A percentile compares a stretch with the other conserved stretches of the same genome.
These are phyloP conservation scores for Gracilariopsis chorda DNA, from an alignment of 23 red algal species.

Conservation along the genomic window DNA sequence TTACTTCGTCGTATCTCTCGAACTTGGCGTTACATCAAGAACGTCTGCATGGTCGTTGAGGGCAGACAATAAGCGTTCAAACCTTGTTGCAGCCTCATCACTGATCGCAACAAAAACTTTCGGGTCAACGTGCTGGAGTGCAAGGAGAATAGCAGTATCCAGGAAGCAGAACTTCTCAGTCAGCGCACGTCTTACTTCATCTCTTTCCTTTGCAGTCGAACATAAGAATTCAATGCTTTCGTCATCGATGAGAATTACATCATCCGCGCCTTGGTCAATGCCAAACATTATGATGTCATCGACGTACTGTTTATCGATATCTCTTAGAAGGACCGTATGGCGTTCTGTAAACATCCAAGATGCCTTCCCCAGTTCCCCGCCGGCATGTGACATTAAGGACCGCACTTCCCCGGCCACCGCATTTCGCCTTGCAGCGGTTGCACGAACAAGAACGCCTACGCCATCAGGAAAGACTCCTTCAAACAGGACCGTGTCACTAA, in stretches of 20 bases:
- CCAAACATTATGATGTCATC: constrained; percentile 40
- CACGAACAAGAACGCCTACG: not conserved
- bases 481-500: not conserved
- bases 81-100: not conserved
- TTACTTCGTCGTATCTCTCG: not conserved
- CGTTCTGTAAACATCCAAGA: constrained; percentile 27
- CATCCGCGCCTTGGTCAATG: constrained; percentile 38
- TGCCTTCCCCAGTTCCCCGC: constrained; percentile 38
- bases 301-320: not conserved
- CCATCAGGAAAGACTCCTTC: constrained; percentile 34
- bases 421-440: not conserved
- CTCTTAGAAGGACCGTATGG: constrained; percentile 1
- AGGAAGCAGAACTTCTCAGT: not conserved
- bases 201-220: not conserved
- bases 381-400: constrained; percentile 8
- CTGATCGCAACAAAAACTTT: not conserved
- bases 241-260: constrained; percentile 4
- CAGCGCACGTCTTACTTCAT: not conserved
- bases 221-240: constrained; percentile 18
- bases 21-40: constrained; percentile 18
- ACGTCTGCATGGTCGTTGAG: constrained; percentile 36
- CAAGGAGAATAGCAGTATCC: not conserved
- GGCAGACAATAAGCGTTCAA: not conserved
- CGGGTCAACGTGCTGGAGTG: not conserved
- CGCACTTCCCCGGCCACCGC: constrained; percentile 41